Base-by-base conservation (phyloP, 305 asterid species). In the Caryopteris hybrid region DNA sequence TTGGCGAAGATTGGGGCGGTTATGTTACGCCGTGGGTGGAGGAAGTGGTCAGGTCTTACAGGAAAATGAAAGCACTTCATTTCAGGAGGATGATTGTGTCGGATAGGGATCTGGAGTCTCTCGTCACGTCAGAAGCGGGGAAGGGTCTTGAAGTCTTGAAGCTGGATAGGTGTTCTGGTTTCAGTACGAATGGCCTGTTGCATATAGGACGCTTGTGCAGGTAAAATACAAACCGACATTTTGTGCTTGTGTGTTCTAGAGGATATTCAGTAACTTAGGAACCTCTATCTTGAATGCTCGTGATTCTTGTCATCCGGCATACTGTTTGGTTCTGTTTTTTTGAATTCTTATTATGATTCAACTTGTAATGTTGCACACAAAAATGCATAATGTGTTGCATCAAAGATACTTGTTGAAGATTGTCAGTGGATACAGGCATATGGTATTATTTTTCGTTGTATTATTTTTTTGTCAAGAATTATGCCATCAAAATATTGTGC, bases 1-100 rank as follows among this genome's bases (percentile, higher is more conserved):
- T 88, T 47, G 85, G 85, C 4, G 98, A 92, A 55, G 91, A 92
- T 46, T 92, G 98, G 98, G 98, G 96, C 12, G 96, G 98, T 7
- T 88, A 82, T n/a, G 89, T 76, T 21, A 78, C 84, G 3, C 92
- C 91, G 5, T 90, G 98, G 95, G 80, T 88, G 47, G 65, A 74
- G 17, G 90, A 88, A 56, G 77, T 90, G 20, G 9, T 55, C 3
- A 62, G 74, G 23, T 60, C 86, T 2, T 82, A 84, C 45, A 11
- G 29, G 59, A 62, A 69, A 7, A 67, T 90, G 79, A 88, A 80
- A 48, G 74, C 78, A 4, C 78, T 92, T 46, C 98, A 92, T 59
- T 88, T 90, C 48, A 66, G 98, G 70, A 71, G 98, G 65, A 92
- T 92, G 98, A 88, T 90, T 72, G 96, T 92, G 12, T 62, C 14